phyloP scores from a whole-genome alignment of 495 filamentous ascomycete species.

The Hyaloscypha hepaticicola region DNA sequence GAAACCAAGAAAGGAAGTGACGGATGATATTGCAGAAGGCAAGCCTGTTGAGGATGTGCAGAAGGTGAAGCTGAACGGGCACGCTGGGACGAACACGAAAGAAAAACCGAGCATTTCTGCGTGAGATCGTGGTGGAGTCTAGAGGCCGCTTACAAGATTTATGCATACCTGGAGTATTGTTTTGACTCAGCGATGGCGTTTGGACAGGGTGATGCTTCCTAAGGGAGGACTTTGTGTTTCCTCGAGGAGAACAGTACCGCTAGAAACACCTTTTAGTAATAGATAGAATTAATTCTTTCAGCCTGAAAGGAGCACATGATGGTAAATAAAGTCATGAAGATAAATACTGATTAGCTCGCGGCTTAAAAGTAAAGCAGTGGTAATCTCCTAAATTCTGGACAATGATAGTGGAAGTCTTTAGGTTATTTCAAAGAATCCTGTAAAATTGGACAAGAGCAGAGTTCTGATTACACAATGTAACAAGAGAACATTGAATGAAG shows the following conservation, averaged over 20 bases:
- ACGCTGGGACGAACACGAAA: conserved; percentile 14
- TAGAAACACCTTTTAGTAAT: background rate
- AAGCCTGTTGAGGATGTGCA: conserved; percentile 25
- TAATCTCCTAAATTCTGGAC: no score
- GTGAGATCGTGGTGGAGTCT: background rate
- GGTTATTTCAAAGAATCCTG: no score
- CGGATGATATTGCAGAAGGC: conserved; percentile 24
- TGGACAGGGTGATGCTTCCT: background rate
- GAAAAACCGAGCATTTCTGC: background rate
- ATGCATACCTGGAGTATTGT: background rate
- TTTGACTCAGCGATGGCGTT: conserved; percentile 8
- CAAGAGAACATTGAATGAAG: no score
- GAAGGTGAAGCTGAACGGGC: conserved; percentile 25
- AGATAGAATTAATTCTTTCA: conserved; percentile 33
- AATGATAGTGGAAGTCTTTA: no score
- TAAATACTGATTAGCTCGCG: no score
- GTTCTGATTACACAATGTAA: no score
- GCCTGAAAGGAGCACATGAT: background rate
- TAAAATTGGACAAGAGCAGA: no score
- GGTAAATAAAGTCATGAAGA: no score
- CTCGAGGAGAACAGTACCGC: background rate
- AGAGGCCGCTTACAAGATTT: background rate
- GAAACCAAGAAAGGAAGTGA: conserved; percentile 28
- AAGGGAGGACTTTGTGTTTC: background rate
- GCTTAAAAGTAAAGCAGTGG: no score